Conservation (phyloP, 345 rosid genomes). For the Eucalyptus lansdowneana region DNA sequence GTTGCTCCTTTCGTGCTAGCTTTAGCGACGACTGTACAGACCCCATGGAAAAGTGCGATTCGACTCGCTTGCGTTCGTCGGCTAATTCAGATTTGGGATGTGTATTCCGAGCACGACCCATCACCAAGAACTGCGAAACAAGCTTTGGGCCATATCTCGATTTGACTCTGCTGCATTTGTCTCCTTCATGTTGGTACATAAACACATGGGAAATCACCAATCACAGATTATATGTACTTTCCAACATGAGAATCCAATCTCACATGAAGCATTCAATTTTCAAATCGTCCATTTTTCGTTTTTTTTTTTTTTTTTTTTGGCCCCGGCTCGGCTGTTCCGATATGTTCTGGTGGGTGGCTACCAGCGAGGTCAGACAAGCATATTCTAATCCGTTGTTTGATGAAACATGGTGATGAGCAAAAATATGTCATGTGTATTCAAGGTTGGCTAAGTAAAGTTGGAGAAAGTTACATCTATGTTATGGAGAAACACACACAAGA, state of each 20-base stretch:
- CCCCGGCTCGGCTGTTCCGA: background rate
- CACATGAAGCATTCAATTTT: background rate
- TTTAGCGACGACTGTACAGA: background rate
- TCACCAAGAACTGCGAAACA: background rate
- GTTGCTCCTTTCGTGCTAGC: background rate
- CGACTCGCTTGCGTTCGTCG: background rate
- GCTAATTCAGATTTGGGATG: background rate
- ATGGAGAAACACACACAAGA: background rate
- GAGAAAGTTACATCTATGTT: background rate
- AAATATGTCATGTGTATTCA: background rate
- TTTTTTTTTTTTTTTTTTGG: no score
- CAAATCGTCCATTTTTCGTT: background rate
- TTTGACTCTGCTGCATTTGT: background rate
- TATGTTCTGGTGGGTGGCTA: background rate
- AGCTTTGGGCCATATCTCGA: background rate
- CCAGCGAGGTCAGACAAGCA: background rate
- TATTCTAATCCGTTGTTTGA: background rate
- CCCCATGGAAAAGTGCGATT: background rate
- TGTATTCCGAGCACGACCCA: background rate
- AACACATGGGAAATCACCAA: background rate
- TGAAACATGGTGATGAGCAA: background rate
- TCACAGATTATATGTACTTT: background rate
- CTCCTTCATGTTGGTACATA: background rate
- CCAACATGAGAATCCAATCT: background rate
- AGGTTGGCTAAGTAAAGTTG: background rate